phyloP scores from a whole-genome alignment of 169 alveolate genomes.

The Plasmodium chabaudi region DNA sequence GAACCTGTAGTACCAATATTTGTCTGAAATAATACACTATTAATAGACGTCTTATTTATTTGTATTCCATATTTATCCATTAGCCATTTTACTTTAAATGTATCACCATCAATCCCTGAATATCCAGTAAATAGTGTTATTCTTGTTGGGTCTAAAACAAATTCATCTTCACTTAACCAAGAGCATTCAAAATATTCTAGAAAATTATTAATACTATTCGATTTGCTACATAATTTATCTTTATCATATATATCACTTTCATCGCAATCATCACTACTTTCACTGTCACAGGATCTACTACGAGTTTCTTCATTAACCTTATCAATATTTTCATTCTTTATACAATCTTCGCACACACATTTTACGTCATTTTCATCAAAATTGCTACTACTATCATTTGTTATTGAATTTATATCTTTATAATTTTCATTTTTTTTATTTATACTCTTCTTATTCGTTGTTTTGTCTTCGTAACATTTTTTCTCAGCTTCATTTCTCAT shows the following conservation, averaged over 20 bases:
- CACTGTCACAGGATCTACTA: neutral
- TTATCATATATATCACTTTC: conserved; percentile 5
- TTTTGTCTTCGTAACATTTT: neutral
- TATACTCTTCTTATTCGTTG: neutral
- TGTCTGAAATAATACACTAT: conserved; percentile 79
- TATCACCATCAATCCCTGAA: conserved; percentile 81
- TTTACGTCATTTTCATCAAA: too few species aligned
- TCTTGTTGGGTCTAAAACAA: conserved; percentile 81
- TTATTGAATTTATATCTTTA: neutral
- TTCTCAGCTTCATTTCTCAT: neutral
- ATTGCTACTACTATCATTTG: conserved; percentile 5
- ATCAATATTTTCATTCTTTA: neutral
- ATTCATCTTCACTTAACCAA: conserved; percentile 82
- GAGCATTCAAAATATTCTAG: conserved; percentile 75
- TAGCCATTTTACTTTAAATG: conserved; percentile 82
- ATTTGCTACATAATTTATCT: neutral
- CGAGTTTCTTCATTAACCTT: neutral
- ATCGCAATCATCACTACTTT: neutral
- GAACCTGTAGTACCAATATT: conserved; percentile 82
- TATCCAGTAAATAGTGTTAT: conserved; percentile 79
- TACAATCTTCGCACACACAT: too few species aligned
- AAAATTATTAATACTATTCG: conserved; percentile 37
- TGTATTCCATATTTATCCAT: conserved; percentile 82
- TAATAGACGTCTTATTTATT: conserved; percentile 79
- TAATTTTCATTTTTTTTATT: conserved; percentile 13